Percentiles rank a stretch among this genome's conserved stretches.
Evolutionary conservation across 768 basidiomycete species (phyloP).

Genomic region (Russula ochroleuca): DNA sequence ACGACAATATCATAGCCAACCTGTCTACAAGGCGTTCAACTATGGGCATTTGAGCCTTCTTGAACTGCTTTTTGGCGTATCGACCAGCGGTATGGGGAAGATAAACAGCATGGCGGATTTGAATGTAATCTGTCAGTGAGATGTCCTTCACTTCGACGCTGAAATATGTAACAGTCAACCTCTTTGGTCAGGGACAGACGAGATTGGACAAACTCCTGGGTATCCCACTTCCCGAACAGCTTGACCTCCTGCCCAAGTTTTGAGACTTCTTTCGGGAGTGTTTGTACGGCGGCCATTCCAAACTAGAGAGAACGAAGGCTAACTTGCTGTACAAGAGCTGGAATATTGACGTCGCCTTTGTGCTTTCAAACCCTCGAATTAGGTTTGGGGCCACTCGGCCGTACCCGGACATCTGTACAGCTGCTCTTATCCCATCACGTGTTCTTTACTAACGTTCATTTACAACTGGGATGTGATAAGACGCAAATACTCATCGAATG

Average conservation of each 20-base stretch:
- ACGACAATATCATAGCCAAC: conserved; percentile 41
- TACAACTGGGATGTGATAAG: too few species aligned
- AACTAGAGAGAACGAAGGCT: neutral
- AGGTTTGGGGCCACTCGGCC: conserved; percentile 22
- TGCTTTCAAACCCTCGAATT: neutral
- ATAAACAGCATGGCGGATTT: conserved; percentile 96
- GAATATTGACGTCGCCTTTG: neutral
- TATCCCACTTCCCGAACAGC: conserved; percentile 99
- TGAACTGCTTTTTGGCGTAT: conserved; percentile 99
- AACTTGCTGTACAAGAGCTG: neutral
- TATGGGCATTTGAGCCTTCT: conserved; percentile 99
- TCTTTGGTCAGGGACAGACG: neutral
- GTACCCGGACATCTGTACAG: conserved; percentile 14
- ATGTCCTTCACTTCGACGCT: conserved; percentile 99
- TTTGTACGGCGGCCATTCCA: conserved; percentile 61
- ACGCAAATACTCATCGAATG: too few species aligned
- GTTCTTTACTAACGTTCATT: too few species aligned
- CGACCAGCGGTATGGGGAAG: conserved; percentile 98
- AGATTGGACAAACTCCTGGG: conserved; percentile 74
- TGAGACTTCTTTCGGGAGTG: conserved; percentile 79
- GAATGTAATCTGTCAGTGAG: conserved; percentile 98
- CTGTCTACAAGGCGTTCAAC: conserved; percentile 98
- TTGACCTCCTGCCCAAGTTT: conserved; percentile 83
- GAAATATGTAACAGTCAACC: conserved; percentile 10
- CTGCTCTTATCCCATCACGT: conserved; percentile 5